Evolutionary conservation across 1,139 yeast genomes (phyloP), one percentile per base, ranked within the genome.

Genomic region (Suhomyces yuchorum): DNA sequence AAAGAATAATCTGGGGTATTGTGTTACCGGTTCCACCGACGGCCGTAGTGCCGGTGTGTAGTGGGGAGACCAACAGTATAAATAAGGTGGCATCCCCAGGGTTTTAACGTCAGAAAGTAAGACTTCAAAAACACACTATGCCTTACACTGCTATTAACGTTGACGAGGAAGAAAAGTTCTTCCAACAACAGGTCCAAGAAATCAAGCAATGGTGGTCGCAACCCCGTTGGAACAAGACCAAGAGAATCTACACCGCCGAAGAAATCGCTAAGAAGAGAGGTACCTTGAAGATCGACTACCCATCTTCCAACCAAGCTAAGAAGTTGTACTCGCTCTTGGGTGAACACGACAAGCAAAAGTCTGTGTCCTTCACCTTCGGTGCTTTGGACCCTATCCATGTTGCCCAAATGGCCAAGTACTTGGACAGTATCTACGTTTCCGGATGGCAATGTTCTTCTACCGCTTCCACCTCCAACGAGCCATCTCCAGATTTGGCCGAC

Each of bases 381-480:
- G 97, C 97, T 26, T 79, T 92, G 61, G 99, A 92, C 70, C 98
- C 98, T 39, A 87, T 93, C 57, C 99, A 92, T 66, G 90, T 91
- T 59, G 79, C 97, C 51, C 98, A 92, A 72, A 91, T 92, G 97
- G 96, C 96, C 57, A 89, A 88, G 71, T 89, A 90, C 74, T 78
- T 92, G 64, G 99, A 92, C 71, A 81, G 96, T 22, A 81, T 93
- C 60, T 92, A 93, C 70, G 96, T 92, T 57, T 87, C 96, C 43
- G 99, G 99, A 50, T 92, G 99, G 99, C 98, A 93, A 75, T 91
- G 96, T 70, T 91, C 97, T 46, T 90, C 97, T 32, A 92, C 97
- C 45, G 97, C 98, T 48, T 92, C 97, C 23, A 88, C 97, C 43
- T 88, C 97, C 37, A 92, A 93, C 68, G 98, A 92, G 73, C 98